Conservation (phyloP, 805 yeast genomes). For the Yarrowia sp. region DNA sequence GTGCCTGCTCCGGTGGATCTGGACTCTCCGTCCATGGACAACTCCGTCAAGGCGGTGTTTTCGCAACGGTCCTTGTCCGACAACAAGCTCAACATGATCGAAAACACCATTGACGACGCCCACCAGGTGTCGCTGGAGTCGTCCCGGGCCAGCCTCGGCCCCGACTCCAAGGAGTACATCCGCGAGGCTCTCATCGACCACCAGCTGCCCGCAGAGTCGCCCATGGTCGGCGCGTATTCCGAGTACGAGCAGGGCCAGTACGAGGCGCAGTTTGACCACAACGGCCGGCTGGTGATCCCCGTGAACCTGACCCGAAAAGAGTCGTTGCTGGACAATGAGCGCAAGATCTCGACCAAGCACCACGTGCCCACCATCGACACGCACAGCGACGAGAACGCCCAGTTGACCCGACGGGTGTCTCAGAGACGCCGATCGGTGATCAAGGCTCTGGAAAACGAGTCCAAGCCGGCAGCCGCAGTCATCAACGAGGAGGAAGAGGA, state of each 20-base stretch:
- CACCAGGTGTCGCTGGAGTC: slow-evolving; percentile 31
- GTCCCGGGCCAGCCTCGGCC: not conserved
- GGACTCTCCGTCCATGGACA: slow-evolving; percentile 17
- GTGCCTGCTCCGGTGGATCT: not conserved
- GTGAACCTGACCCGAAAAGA: slow-evolving; percentile 47
- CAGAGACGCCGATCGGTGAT: slow-evolving; percentile 43
- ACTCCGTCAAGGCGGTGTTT: slow-evolving; percentile 29
- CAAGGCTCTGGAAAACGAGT: slow-evolving; percentile 41
- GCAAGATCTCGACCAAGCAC: slow-evolving; percentile 45
- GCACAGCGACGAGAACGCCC: slow-evolving; percentile 41
- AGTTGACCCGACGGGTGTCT: slow-evolving; percentile 42
- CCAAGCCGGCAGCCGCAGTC: slow-evolving; percentile 14
- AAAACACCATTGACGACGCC: slow-evolving; percentile 37
- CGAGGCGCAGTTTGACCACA: slow-evolving; percentile 32
- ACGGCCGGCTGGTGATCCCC: slow-evolving; percentile 29
- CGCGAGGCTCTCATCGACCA: slow-evolving; percentile 31
- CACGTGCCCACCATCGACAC: slow-evolving; percentile 40
- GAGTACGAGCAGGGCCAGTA: slow-evolving; percentile 37
- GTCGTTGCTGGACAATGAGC: slow-evolving; percentile 48
- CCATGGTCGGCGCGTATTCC: slow-evolving; percentile 30
- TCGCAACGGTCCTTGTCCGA: slow-evolving; percentile 21
- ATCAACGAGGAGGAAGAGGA: slow-evolving; percentile 40
- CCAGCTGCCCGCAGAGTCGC: slow-evolving; percentile 21
- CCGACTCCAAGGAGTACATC: slow-evolving; percentile 35
- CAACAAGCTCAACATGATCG: slow-evolving; percentile 31